Evolutionary conservation across 768 basidiomycete genomes (phyloP), one percentile per base, ranked within the genome.

Genomic region (Trametes meyenii): DNA sequence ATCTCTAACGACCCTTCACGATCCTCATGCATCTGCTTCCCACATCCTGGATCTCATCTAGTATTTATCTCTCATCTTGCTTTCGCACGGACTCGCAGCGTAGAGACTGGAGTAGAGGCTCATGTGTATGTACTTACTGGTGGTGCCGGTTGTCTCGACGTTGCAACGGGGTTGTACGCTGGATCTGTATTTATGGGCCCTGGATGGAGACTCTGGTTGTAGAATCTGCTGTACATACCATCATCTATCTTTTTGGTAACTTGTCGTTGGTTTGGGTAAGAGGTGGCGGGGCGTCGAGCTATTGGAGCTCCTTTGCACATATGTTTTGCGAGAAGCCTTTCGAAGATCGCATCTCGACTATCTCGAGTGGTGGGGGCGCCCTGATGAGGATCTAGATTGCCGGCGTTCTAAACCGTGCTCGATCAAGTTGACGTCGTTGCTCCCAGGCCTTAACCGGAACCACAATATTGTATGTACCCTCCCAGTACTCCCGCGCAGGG

Each of bases 1-100:
- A 43, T 49, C 60, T 50, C 26, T 56, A 26, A 60, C 58, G 58
- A 60, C 49, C 60, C 6, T 21, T 60, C 52, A 60, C 45, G 59
- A 60, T 38, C 45, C 24, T 14, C 38, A 52, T 21, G 51, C 51
- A 52, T 26, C 24, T 23, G 10, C 45, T 48, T 44, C 21, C 7
- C 44, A 35, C 29, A 55, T 43, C 38, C 13, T 39, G 29, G 33
- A 36, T 59, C 29, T 54, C 44, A 16, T 23, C 44, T 52, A 60
- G 39, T 54, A 54, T 60, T 46, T 53, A 53, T 60, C 45, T 29
- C 50, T 48, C 43, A 38, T 23, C 56, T 40, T 42, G 56, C 50
- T 42, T 21, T 52, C 58, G 42, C 50, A 52, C 44, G 58, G 58
- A 59, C 58, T 59, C 51, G 58, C 33, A 51, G 57, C 26, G 38